phyloP scores from a whole-genome alignment of 768 basidiomycete species.

The Mycena kentingensis region DNA sequence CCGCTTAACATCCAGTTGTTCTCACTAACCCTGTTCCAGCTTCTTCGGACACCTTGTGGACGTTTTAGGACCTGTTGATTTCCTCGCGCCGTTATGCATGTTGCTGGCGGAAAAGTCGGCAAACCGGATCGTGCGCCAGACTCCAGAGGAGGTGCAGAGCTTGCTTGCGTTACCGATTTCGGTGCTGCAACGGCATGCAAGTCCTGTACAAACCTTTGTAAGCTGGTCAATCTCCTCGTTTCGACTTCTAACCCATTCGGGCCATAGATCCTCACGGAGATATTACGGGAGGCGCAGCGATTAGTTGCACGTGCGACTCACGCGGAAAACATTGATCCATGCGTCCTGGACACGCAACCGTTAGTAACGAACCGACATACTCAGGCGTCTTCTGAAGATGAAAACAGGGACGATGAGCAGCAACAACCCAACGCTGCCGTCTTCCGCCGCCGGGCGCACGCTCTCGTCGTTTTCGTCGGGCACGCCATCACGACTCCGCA shows the following conservation, averaged over 20 bases:
- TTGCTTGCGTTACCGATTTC: slow-evolving; percentile 68
- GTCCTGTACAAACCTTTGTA: slow-evolving; percentile 55
- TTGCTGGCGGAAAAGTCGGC: slow-evolving; percentile 79
- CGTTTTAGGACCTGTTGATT: slow-evolving; percentile 77
- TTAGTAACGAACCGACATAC: slow-evolving; percentile 33
- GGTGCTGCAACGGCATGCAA: slow-evolving; percentile 57
- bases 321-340: slow-evolving; percentile 38
- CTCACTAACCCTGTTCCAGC: slow-evolving; percentile 40
- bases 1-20: slow-evolving; percentile 4
- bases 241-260: slow-evolving; percentile 7
- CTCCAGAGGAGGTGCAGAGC: slow-evolving; percentile 55
- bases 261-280: slow-evolving; percentile 58
- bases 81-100: slow-evolving; percentile 81
- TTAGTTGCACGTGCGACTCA: slow-evolving; percentile 48
- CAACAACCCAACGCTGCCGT: slow-evolving; percentile 43
- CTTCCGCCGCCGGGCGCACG: slow-evolving; percentile 62
- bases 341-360: slow-evolving; percentile 61
- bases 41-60: slow-evolving; percentile 90
- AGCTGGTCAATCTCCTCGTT: slow-evolving; percentile 21
- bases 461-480: slow-evolving; percentile 67
- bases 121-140: slow-evolving; percentile 67
- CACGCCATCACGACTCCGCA: slow-evolving; percentile 45
- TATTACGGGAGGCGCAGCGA: slow-evolving; percentile 66
- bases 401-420: slow-evolving; percentile 60
- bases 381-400: background rate